A percentile compares a stretch with the other conserved stretches of the same genome.
Conservation (phyloP, 371 early-diverging fungal genomes). For the Apophysomyces ossiformis region DNA sequence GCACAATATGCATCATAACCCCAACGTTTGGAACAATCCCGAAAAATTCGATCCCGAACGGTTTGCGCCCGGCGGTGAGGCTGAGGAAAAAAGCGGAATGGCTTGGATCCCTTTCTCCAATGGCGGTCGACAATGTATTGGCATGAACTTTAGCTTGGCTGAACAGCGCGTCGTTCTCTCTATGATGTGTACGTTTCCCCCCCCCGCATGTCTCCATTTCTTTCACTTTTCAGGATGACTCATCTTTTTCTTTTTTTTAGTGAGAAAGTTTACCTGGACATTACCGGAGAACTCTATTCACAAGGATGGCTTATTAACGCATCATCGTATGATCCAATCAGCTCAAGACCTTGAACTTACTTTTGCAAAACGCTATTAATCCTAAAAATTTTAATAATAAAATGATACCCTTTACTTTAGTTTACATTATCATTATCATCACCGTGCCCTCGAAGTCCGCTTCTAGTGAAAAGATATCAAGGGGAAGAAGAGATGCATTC, state of each 20-base stretch:
- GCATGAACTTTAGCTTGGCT: slow-evolving; percentile 24
- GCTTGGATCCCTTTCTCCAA: slow-evolving; percentile 50
- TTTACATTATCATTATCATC: too few species aligned
- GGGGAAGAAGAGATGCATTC: too few species aligned
- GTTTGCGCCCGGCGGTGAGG: slow-evolving; percentile 20
- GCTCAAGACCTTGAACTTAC: too few species aligned
- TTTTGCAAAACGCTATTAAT: too few species aligned
- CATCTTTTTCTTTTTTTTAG: slow-evolving; percentile 2
- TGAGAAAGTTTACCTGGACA: slow-evolving; percentile 27
- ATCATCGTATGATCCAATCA: too few species aligned
- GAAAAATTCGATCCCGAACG: slow-evolving; percentile 19
- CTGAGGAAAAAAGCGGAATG: slow-evolving; percentile 16
- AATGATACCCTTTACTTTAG: too few species aligned
- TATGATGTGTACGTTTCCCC: slow-evolving; percentile 23
- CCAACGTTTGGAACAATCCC: slow-evolving; percentile 17
- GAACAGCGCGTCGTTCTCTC: slow-evolving; percentile 21
- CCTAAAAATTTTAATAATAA: too few species aligned
- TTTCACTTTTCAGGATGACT: neutral
- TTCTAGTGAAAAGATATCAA: too few species aligned
- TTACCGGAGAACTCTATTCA: slow-evolving; percentile 26
- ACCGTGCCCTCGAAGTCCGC: too few species aligned
- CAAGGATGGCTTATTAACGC: slow-evolving; percentile 4
- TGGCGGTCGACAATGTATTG: slow-evolving; percentile 48
- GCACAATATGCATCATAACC: slow-evolving; percentile 13
- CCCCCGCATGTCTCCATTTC: too few species aligned